A percentile compares a stretch with the other conserved stretches of the same genome.
Evolutionary conservation across 345 rosid genomes (phyloP).

Genomic region (Euclidium syriacum): DNA sequence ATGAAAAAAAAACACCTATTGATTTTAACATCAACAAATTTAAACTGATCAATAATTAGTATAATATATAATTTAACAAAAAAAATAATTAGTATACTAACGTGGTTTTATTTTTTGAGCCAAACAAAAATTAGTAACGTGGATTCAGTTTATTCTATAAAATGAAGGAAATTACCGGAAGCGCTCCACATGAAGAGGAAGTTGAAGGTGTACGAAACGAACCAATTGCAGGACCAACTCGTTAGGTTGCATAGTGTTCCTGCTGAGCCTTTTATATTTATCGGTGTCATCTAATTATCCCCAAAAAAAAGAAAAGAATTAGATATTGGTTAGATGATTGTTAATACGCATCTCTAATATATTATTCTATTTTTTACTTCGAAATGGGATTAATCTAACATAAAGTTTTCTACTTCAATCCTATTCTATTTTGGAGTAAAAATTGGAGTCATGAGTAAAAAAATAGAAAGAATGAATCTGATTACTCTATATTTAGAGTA

Average conservation of each 20-base stretch:
- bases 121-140: background rate
- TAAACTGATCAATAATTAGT: background rate
- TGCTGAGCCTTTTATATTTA: constrained; percentile 75
- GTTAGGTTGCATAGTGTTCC: constrained; percentile 79
- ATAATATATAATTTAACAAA: background rate
- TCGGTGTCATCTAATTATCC: constrained; percentile 60
- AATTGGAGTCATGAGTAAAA: no score
- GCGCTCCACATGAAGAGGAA: constrained; percentile 38
- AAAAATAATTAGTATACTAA: no score
- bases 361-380: no score
- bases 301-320: background rate
- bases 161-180: constrained; percentile 10
- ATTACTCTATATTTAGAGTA: no score
- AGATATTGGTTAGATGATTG: no score
- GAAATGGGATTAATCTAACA: no score
- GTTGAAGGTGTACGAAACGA: constrained; percentile 60
- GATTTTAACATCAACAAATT: background rate
- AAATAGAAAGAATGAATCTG: no score
- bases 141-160: background rate
- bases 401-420: no score
- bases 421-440: no score
- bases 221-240: constrained; percentile 84
- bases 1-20: constrained; percentile 67
- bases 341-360: no score
- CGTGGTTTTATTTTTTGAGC: no score